These are phyloP conservation scores for Solanum verrucosum DNA, from an alignment of 257 asterid genomes.

Conservation along the genomic window DNA sequence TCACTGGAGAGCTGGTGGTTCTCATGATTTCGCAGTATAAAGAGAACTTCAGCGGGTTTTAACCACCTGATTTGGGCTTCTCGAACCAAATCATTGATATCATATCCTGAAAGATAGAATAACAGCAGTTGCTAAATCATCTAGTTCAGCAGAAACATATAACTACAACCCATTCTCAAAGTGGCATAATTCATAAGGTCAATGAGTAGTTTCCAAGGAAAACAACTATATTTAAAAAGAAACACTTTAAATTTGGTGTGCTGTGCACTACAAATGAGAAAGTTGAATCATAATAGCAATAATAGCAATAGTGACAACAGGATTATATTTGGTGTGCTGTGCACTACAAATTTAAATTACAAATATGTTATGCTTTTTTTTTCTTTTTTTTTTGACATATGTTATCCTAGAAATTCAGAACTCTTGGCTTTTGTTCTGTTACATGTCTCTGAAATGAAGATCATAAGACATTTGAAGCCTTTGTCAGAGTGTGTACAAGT, in stretches of 20 bases:
- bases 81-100: constrained; percentile 45
- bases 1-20: constrained; percentile 60
- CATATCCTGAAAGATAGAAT: constrained; percentile 41
- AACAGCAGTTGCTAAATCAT: not conserved
- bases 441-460: not conserved
- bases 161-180: not conserved
- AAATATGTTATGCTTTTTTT: not conserved
- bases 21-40: constrained; percentile 60
- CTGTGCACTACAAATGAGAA: not conserved
- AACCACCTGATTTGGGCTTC: constrained; percentile 94
- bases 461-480: not conserved
- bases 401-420: not conserved
- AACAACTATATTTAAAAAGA: not conserved
- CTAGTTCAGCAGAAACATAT: not conserved
- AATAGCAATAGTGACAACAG: not conserved
- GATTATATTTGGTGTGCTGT: not conserved
- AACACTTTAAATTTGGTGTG: not conserved
- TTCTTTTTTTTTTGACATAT: not conserved
- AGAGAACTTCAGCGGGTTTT: constrained; percentile 78
- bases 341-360: not conserved
- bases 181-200: not conserved
- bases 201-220: not conserved
- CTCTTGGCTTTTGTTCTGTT: not conserved
- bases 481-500: not conserved
- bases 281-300: not conserved